A percentile compares a stretch with the other conserved stretches of the same genome.
Conservation (phyloP, 129 eudicot species). For the Mikania micrantha region DNA sequence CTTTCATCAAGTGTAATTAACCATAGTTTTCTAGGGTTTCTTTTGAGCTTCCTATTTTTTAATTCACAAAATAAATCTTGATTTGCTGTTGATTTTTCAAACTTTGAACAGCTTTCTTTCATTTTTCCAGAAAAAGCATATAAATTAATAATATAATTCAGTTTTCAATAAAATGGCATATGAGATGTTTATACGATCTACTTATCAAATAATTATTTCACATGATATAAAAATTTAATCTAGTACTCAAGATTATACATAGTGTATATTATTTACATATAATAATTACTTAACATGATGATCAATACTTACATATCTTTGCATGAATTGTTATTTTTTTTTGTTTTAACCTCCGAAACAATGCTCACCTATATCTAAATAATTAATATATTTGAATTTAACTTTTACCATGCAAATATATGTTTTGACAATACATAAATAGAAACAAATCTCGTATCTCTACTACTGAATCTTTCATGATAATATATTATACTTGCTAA, state of each 20-base stretch:
- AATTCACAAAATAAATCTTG: not conserved
- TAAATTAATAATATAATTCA: not conserved
- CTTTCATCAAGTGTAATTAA: not conserved
- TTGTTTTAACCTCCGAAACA: not conserved
- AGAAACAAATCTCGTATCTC: not conserved
- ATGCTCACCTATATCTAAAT: not conserved
- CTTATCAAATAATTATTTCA: not conserved
- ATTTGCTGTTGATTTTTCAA: not conserved
- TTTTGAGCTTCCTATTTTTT: not conserved
- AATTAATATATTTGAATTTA: not conserved
- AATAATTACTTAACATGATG: not conserved
- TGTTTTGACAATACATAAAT: not conserved
- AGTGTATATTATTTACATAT: not conserved
- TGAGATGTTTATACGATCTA: not conserved
- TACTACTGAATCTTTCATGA: not conserved
- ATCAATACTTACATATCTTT: not conserved
- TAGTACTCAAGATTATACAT: not conserved
- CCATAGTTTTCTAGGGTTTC: not conserved
- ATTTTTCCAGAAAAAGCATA: not conserved
- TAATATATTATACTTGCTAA: not conserved
- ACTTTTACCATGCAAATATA: slow-evolving; percentile 2
- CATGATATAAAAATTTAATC: not conserved
- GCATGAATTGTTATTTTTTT: not conserved
- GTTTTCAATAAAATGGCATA: not conserved
- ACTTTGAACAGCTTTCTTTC: not conserved